Percentiles rank a stretch among this genome's conserved stretches.
phyloP scores from a whole-genome alignment of 2,329 filamentous ascomycete species.

The Hirsutella rhossiliensis region DNA sequence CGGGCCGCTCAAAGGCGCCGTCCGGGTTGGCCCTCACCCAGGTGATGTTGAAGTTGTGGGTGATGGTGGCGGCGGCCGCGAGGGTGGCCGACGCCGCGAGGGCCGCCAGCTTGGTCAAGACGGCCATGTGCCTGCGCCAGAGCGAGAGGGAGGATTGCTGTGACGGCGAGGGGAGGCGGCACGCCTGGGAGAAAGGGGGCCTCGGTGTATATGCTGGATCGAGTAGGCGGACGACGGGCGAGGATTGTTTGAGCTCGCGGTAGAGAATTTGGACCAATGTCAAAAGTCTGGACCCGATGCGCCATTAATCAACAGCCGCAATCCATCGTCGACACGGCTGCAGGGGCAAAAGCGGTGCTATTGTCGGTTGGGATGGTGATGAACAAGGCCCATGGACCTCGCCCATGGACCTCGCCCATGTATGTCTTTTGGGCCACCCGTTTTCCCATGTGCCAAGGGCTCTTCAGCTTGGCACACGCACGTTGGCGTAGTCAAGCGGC shows the following conservation, averaged over 20 bases:
- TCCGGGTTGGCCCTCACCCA: slow-evolving; percentile 67
- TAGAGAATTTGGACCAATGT: no score
- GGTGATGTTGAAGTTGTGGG: slow-evolving; percentile 54
- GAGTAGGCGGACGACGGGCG: no score
- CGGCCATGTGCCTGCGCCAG: slow-evolving; percentile 6
- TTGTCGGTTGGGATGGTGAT: neutral
- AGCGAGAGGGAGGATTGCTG: neutral
- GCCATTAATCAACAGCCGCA: neutral
- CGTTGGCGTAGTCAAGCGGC: neutral
- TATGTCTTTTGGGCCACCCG: neutral
- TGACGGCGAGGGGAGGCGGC: neutral
- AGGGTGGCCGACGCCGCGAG: slow-evolving; percentile 8
- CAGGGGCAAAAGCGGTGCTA: neutral
- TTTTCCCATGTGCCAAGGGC: neutral
- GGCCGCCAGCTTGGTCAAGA: slow-evolving; percentile 5
- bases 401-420: no score
- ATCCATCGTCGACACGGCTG: neutral
- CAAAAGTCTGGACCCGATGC: no score
- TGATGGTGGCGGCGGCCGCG: slow-evolving; percentile 30
- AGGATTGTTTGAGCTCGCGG: no score
- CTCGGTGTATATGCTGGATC: no score
- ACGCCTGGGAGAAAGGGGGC: no score
- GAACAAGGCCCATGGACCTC: neutral
- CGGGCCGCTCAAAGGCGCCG: slow-evolving; percentile 48
- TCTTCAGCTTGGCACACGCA: neutral